Evolutionary conservation across 768 basidiomycete genomes (phyloP), one percentile per base, ranked within the genome.

Genomic region (Punctularia strigosozonata): DNA sequence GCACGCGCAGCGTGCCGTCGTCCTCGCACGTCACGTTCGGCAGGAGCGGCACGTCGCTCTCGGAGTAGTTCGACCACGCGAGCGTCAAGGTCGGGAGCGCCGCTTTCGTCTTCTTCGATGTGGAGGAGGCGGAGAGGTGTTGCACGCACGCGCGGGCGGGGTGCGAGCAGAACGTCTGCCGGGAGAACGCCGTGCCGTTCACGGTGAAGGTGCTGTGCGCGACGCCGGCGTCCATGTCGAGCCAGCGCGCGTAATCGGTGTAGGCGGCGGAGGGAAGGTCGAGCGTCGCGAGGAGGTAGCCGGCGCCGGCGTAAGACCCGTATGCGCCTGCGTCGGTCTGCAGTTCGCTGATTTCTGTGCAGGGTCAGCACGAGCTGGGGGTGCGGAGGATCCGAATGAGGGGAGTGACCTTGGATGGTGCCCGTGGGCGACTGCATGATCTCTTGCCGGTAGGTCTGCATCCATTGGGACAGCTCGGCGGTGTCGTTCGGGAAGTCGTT

Each of bases 221-320:
- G 24, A 79, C 55, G 2, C 65, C 79, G 43, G 70, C 57, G 43
- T 85, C 80, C 22, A 86, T 58, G 44, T 86, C 80, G 23, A 86
- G 62, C 73, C 77, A 84, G 19, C 83, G 69, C 19, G 54, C 62
- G 48, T 78, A 84, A 14, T 46, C 49, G 14, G 37, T 39, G 2
- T 21, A 10, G 15, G 3, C 13, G 18, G 18, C 8, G 0, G 61
- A 68, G 2, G 60, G 63, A 6, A 49, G 44, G 43, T 71, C 53
- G 19, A 80, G 45, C 7, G 65, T 72, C 0, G 72, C 64, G 3
- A 80, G 42, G 1, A 84, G 53, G 48, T 74, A 67, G 4, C 80
- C 80, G 5, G 82, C 75, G 4, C 73, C 73, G 3, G 74, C 65
- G 46, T 78, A 83, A 3, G 82, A 81, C 18, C 81, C 82, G 54